Conservation (phyloP, 1,284 basidiomycete species). For the Wallemia hederae region DNA sequence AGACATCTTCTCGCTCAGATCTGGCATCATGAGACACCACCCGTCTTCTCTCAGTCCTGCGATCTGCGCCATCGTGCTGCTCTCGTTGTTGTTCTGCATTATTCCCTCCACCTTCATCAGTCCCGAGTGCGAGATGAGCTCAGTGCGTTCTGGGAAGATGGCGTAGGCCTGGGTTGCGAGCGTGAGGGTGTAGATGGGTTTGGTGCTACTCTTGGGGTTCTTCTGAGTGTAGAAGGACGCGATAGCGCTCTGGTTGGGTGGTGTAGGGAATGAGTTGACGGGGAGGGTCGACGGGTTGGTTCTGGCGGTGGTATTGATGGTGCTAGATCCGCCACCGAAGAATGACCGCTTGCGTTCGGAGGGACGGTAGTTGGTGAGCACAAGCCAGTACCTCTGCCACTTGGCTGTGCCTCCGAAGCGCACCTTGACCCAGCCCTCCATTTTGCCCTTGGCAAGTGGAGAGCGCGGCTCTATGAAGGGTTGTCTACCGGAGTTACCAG, state of each 20-base stretch:
- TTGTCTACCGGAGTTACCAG: conserved; percentile 14
- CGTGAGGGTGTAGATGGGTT: not conserved
- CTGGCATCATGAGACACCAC: conserved; percentile 67
- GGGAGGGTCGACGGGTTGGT: not conserved
- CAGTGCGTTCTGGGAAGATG: conserved; percentile 81
- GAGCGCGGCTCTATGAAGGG: conserved; percentile 27
- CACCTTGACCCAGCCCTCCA: conserved; percentile 80
- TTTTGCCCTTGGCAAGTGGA: conserved; percentile 36
- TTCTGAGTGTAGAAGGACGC: not conserved
- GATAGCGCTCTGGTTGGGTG: not conserved
- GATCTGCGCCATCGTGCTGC: conserved; percentile 19
- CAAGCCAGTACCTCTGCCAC: conserved; percentile 80
- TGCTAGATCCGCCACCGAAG: not conserved
- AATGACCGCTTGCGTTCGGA: not conserved
- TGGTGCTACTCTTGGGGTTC: not conserved
- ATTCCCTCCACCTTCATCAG: conserved; percentile 62
- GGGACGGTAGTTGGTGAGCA: conserved; percentile 20
- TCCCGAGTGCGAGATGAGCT: conserved; percentile 55
- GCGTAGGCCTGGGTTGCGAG: conserved; percentile 28
- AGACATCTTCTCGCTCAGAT: conserved; percentile 22
- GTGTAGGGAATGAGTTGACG: not conserved
- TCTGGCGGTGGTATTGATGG: not conserved
- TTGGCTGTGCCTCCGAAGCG: conserved; percentile 81
- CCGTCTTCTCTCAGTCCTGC: conserved; percentile 25
- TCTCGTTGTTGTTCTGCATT: conserved; percentile 41